Evolutionary conservation across 2,329 filamentous ascomycete species (phyloP).

Genomic region (Ramichloridium luteum): DNA sequence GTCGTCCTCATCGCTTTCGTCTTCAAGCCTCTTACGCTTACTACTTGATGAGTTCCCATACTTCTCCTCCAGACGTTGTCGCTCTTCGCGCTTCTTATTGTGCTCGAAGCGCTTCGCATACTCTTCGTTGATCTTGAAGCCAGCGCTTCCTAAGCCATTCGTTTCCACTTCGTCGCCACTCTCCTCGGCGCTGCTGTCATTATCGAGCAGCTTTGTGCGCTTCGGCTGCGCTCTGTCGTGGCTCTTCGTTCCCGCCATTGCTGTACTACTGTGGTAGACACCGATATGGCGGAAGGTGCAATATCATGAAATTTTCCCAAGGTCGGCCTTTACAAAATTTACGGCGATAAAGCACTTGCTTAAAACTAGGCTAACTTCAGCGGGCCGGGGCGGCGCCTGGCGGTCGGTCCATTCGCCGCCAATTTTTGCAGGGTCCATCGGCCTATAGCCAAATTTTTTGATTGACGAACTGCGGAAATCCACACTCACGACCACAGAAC

Average conservation of each 20-base stretch:
- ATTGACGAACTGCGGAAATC: background rate
- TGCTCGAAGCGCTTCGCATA: constrained; percentile 84
- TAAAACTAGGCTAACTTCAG: too few relatives aligned
- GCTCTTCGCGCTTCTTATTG: constrained; percentile 93
- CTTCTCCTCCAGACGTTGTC: constrained; percentile 75
- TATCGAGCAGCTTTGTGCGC: constrained; percentile 23
- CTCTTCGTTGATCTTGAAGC: constrained; percentile 75
- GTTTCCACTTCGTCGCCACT: constrained; percentile 15
- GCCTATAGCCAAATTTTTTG: too few relatives aligned
- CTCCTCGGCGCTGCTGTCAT: constrained; percentile 13
- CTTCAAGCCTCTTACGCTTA: constrained; percentile 24
- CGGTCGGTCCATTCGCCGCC: too few relatives aligned
- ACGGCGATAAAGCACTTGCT: too few relatives aligned
- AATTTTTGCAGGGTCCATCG: too few relatives aligned
- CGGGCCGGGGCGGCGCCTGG: too few relatives aligned
- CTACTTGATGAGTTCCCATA: constrained; percentile 40
- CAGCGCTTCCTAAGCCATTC: too few relatives aligned
- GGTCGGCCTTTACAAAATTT: too few relatives aligned
- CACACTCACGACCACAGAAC: background rate
- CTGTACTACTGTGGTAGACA: too few relatives aligned
- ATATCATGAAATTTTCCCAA: too few relatives aligned
- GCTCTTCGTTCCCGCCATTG: constrained; percentile 5
- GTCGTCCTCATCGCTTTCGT: constrained; percentile 51
- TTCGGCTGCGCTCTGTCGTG: constrained; percentile 17
- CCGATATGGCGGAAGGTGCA: too few relatives aligned